These are phyloP conservation scores for Kalanchoe fedtschenkoi DNA, from an alignment of 164 flowering plant species.

Conservation along the genomic window DNA sequence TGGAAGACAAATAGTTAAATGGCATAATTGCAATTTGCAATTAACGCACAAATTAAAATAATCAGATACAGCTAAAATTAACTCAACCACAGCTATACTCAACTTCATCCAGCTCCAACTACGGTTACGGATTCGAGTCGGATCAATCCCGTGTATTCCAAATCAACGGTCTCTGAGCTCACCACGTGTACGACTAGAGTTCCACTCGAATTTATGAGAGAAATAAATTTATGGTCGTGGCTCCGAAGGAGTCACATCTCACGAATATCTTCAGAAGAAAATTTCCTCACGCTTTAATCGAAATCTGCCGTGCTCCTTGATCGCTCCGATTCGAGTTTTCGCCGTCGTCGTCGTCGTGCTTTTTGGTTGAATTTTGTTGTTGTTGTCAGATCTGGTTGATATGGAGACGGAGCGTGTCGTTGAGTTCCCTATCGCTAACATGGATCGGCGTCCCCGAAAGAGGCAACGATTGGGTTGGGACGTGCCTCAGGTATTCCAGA, in stretches of 20 bases:
- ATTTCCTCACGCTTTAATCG: not conserved
- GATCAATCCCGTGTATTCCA: not conserved
- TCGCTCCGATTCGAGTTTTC: not conserved
- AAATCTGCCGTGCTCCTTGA: not conserved
- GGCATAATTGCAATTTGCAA: not conserved
- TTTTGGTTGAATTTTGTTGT: not conserved
- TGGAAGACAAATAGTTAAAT: not conserved
- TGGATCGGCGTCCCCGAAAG: slow-evolving; percentile 74
- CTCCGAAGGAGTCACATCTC: not conserved
- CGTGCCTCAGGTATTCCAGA: slow-evolving; percentile 45
- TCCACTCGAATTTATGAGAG: not conserved
- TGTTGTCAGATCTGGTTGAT: slow-evolving; percentile 1
- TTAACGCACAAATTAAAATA: too few species aligned
- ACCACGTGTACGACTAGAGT: not conserved
- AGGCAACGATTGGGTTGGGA: slow-evolving; percentile 72
- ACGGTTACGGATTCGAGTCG: not conserved
- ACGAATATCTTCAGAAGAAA: not conserved
- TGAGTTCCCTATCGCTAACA: slow-evolving; percentile 50
- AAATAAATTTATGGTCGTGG: not conserved
- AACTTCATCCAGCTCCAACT: too few species aligned
- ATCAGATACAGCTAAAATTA: not conserved
- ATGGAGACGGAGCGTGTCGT: slow-evolving; percentile 70
- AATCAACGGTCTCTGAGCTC: not conserved
- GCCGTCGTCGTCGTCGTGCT: not conserved
- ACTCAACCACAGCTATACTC: not conserved